A percentile compares a stretch with the other conserved stretches of the same genome.
phyloP scores from a whole-genome alignment of 805 yeast genomes.

The Metschnikowia lachancei region DNA sequence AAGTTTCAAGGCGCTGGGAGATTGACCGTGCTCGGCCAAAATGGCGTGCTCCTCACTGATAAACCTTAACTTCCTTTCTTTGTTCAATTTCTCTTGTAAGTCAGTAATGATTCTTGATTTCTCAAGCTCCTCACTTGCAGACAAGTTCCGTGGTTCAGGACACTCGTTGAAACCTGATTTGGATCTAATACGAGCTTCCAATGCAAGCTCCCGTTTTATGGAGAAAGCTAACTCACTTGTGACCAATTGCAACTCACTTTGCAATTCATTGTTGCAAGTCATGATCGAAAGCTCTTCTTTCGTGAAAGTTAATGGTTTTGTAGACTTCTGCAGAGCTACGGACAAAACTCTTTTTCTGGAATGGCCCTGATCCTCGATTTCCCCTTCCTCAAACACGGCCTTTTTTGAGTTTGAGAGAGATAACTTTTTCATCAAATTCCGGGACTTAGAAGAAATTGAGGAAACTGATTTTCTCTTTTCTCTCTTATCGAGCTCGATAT shows the following conservation, averaged over 20 bases:
- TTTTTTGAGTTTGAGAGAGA: slow-evolving; percentile 23
- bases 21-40: slow-evolving; percentile 49
- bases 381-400: not conserved
- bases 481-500: slow-evolving; percentile 10
- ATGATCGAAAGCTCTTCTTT: slow-evolving; percentile 62
- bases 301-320: slow-evolving; percentile 37
- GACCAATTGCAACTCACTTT: slow-evolving; percentile 64
- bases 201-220: slow-evolving; percentile 61
- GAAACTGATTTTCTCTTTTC: slow-evolving; percentile 25
- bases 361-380: slow-evolving; percentile 1
- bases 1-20: slow-evolving; percentile 54
- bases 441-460: slow-evolving; percentile 29
- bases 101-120: slow-evolving; percentile 42
- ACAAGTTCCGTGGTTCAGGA: not conserved
- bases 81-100: slow-evolving; percentile 55
- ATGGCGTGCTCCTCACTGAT: slow-evolving; percentile 71
- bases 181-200: slow-evolving; percentile 46
- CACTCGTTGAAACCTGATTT: not conserved
- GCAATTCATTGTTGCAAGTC: slow-evolving; percentile 54
- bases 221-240: slow-evolving; percentile 73
- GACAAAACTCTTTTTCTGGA: slow-evolving; percentile 2
- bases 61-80: slow-evolving; percentile 63
- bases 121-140: slow-evolving; percentile 15
- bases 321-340: slow-evolving; percentile 3
- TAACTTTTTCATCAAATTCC: slow-evolving; percentile 33